Evolutionary conservation across 2,329 filamentous ascomycete species (phyloP).

Genomic region (Stachybotrys echinatus): DNA sequence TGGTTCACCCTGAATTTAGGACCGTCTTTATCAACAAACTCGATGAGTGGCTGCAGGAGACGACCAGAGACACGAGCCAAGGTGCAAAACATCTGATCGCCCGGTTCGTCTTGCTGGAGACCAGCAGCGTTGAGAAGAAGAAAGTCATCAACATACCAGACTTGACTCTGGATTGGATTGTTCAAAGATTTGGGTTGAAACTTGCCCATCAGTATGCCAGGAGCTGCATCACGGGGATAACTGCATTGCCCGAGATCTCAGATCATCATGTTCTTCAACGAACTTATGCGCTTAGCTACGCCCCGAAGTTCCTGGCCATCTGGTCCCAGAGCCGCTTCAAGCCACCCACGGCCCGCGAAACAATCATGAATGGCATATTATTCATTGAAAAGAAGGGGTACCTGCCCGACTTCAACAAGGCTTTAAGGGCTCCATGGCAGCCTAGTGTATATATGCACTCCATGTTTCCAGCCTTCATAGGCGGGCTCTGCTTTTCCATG

Average conservation of each 20-base stretch:
- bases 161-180: slow-evolving; percentile 9
- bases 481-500: slow-evolving; percentile 24
- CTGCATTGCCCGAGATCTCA: slow-evolving; percentile 13
- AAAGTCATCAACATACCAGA: slow-evolving; percentile 18
- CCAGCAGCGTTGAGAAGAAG: slow-evolving; percentile 13
- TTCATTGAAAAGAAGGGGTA: slow-evolving; percentile 11
- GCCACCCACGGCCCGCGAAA: slow-evolving; percentile 3
- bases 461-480: slow-evolving; percentile 29
- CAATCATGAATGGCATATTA: slow-evolving; percentile 24
- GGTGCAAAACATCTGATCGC: slow-evolving; percentile 17
- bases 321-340: slow-evolving; percentile 25
- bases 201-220: slow-evolving; percentile 26
- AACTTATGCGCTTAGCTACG: slow-evolving; percentile 27
- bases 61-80: background rate
- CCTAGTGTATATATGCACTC: slow-evolving; percentile 16
- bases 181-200: slow-evolving; percentile 20
- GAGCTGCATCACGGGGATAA: slow-evolving; percentile 26
- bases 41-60: slow-evolving; percentile 13
- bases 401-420: slow-evolving; percentile 14
- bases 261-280: slow-evolving; percentile 7
- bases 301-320: slow-evolving; percentile 30
- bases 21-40: background rate
- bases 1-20: background rate
- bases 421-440: slow-evolving; percentile 21
- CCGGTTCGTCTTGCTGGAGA: slow-evolving; percentile 18